phyloP scores from a whole-genome alignment of 2,329 filamentous ascomycete species.

The Diplodia scrobiculata region DNA sequence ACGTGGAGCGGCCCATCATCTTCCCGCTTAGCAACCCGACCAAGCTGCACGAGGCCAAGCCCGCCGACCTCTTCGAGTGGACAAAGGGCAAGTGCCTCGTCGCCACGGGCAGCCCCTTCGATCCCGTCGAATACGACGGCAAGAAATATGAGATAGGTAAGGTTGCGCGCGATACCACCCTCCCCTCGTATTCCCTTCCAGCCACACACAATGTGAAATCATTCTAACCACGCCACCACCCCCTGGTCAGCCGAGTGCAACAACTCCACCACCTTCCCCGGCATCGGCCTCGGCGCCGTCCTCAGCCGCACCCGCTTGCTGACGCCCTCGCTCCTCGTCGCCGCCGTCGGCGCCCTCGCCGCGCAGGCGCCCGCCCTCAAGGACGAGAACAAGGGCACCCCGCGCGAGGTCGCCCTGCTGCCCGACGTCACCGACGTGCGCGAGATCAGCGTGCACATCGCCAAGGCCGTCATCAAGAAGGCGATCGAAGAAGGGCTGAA shows the following conservation, averaged over 20 bases:
- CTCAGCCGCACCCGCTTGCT: constrained; percentile 68
- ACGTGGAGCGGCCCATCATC: constrained; percentile 78
- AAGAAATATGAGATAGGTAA: constrained; percentile 58
- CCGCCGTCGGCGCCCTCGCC: constrained; percentile 73
- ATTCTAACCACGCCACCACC: background rate
- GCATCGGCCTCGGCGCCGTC: constrained; percentile 78
- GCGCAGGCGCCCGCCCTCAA: constrained; percentile 69
- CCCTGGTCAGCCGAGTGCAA: constrained; percentile 72
- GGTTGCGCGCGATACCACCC: constrained; percentile 31
- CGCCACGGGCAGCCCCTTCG: constrained; percentile 81
- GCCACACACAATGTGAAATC: constrained; percentile 30
- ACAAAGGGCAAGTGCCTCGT: constrained; percentile 75
- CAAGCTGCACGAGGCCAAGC: constrained; percentile 76
- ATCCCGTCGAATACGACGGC: constrained; percentile 65
- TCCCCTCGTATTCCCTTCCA: constrained; percentile 25
- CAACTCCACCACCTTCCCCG: constrained; percentile 82
- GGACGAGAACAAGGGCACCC: constrained; percentile 51
- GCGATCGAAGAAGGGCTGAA: constrained; percentile 71
- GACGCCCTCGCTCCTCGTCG: constrained; percentile 78
- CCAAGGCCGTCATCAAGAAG: constrained; percentile 70
- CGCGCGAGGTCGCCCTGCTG: constrained; percentile 61
- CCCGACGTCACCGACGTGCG: constrained; percentile 76
- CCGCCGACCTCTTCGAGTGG: constrained; percentile 75
- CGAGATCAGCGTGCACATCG: constrained; percentile 75
- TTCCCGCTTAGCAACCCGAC: constrained; percentile 87